Evolutionary conservation across 768 basidiomycete genomes (phyloP).

Genomic region (Trametes sanguinea): DNA sequence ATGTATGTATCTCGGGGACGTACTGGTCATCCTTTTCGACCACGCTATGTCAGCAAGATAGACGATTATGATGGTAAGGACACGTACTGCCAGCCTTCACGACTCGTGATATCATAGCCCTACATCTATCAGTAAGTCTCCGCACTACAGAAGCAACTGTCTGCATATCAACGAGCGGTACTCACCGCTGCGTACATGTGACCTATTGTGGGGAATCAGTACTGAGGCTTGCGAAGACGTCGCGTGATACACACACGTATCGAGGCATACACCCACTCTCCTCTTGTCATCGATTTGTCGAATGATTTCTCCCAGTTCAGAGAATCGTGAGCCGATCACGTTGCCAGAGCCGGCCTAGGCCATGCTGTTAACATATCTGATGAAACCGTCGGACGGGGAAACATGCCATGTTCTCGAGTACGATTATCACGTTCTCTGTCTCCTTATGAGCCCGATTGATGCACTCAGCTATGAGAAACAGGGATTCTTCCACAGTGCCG

Average conservation of each 20-base stretch:
- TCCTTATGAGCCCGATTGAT: slow-evolving; percentile 73
- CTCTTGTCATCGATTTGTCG: slow-evolving; percentile 67
- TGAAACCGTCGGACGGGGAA: background rate
- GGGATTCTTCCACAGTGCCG: slow-evolving; percentile 59
- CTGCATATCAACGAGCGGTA: slow-evolving; percentile 1
- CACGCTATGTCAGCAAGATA: too few relatives aligned
- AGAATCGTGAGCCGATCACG: slow-evolving; percentile 71
- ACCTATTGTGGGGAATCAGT: slow-evolving; percentile 42
- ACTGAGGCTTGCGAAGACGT: background rate
- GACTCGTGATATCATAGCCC: slow-evolving; percentile 82
- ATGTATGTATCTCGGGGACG: background rate
- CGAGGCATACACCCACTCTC: slow-evolving; percentile 80
- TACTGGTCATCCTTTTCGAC: slow-evolving; percentile 27
- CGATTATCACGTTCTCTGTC: slow-evolving; percentile 58
- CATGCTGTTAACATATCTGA: background rate
- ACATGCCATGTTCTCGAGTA: slow-evolving; percentile 83
- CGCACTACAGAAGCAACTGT: background rate
- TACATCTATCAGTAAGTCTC: slow-evolving; percentile 26
- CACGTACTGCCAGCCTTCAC: slow-evolving; percentile 70
- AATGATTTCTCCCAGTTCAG: slow-evolving; percentile 71
- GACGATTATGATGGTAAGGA: background rate
- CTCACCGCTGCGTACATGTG: slow-evolving; percentile 78
- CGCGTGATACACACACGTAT: slow-evolving; percentile 63
- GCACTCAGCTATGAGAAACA: slow-evolving; percentile 65
- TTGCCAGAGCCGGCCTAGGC: slow-evolving; percentile 77